Percentiles rank a stretch among this genome's conserved stretches.
These are phyloP conservation scores for Suhomyces guaymorum DNA, from an alignment of 1,139 yeast species.

Conservation along the genomic window DNA sequence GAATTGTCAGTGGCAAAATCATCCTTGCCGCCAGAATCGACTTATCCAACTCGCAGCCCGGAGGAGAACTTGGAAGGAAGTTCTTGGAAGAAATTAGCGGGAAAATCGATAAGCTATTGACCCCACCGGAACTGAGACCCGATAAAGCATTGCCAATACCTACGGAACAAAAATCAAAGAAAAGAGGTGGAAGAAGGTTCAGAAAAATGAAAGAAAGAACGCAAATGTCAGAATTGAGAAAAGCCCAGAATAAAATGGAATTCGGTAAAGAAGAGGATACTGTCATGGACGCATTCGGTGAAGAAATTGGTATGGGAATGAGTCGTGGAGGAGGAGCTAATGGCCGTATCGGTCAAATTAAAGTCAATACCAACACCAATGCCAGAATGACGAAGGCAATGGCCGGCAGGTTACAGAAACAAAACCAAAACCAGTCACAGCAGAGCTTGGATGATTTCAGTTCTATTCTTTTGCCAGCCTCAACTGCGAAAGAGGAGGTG, in stretches of 20 bases:
- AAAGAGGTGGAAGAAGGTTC: conserved; percentile 82
- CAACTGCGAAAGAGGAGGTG: not conserved
- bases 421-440: conserved; percentile 3
- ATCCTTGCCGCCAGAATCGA: conserved; percentile 87
- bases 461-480: conserved; percentile 6
- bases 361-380: conserved; percentile 41
- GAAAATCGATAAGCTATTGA: conserved; percentile 68
- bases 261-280: conserved; percentile 77
- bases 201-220: conserved; percentile 80
- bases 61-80: conserved; percentile 58
- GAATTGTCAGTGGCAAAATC: conserved; percentile 79
- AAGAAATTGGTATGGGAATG: conserved; percentile 84
- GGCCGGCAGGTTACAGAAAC: conserved; percentile 42
- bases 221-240: conserved; percentile 76
- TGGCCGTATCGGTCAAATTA: conserved; percentile 38
- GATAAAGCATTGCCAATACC: conserved; percentile 86
- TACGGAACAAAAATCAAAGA: conserved; percentile 71
- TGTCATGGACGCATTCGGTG: conserved; percentile 66
- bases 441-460: conserved; percentile 12
- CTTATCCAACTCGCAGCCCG: conserved; percentile 41
- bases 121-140: conserved; percentile 72
- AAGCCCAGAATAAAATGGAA: conserved; percentile 80
- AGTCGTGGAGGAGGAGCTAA: conserved; percentile 43
- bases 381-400: conserved; percentile 58
- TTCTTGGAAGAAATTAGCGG: conserved; percentile 60